These are phyloP conservation scores for Rubia occidens DNA, from an alignment of 305 asterid genomes.

Conservation along the genomic window DNA sequence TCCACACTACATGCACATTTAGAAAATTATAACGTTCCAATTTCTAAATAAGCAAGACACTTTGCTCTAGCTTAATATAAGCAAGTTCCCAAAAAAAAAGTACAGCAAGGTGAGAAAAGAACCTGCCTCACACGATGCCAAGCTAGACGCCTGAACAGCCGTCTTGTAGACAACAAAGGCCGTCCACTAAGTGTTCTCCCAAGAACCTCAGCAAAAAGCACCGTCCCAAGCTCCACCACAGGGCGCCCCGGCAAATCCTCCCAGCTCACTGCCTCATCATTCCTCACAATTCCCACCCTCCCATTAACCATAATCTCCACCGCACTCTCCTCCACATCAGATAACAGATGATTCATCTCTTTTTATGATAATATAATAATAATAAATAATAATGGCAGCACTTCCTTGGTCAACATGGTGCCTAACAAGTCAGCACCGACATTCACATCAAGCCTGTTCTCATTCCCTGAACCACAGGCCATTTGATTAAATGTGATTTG, in stretches of 20 bases:
- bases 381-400: constrained; percentile 80
- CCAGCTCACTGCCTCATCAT: constrained; percentile 51
- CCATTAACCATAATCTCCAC: constrained; percentile 54
- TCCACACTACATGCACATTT: background rate
- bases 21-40: background rate
- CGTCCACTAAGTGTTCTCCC: constrained; percentile 93
- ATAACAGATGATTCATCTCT: constrained; percentile 63
- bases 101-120: constrained; percentile 39
- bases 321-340: constrained; percentile 58
- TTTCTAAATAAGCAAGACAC: background rate
- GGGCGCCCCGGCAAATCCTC: constrained; percentile 47
- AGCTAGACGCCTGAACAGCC: constrained; percentile 58
- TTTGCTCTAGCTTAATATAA: background rate
- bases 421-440: constrained; percentile 80
- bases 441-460: constrained; percentile 80
- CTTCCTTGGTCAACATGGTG: constrained; percentile 87
- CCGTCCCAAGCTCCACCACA: constrained; percentile 71
- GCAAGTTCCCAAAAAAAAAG: background rate
- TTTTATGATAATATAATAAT: too few species aligned
- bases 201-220: constrained; percentile 75
- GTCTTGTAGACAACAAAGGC: constrained; percentile 70
- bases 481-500: too few species aligned
- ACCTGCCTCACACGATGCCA: constrained; percentile 99
- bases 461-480: constrained; percentile 83
- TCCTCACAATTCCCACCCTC: constrained; percentile 60